These are phyloP conservation scores for Phalaenopsis aphrodite DNA, from an alignment of 106 monocot species.

Conservation along the genomic window DNA sequence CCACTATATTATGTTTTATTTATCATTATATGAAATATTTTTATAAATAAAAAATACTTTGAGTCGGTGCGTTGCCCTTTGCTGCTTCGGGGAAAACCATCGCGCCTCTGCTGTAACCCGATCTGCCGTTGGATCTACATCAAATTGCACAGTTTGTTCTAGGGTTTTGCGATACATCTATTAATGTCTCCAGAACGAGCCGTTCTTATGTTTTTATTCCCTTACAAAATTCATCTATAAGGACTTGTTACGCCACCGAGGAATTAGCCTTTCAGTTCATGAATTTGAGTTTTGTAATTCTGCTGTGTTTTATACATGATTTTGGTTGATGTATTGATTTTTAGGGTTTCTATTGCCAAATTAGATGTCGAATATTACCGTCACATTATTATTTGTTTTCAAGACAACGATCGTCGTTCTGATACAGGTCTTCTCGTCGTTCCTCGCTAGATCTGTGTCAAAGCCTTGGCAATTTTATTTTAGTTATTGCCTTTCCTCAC, in stretches of 20 bases:
- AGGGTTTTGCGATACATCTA: not conserved
- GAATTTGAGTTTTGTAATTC: not conserved
- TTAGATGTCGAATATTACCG: not conserved
- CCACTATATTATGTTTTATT: too few species aligned
- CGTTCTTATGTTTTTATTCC: not conserved
- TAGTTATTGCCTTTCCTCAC: conserved; percentile 5
- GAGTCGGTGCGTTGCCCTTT: too few species aligned
- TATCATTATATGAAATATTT: too few species aligned
- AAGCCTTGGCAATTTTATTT: not conserved
- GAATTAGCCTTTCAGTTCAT: not conserved
- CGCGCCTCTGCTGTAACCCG: not conserved
- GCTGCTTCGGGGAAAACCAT: too few species aligned
- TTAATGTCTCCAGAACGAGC: not conserved
- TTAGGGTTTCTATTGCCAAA: not conserved
- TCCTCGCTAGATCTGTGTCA: not conserved
- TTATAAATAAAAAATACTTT: too few species aligned
- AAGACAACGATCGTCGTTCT: not conserved
- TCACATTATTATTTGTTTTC: not conserved
- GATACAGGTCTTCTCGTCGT: not conserved
- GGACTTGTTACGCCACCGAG: not conserved
- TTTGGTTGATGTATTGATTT: not conserved
- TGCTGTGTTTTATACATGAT: not conserved
- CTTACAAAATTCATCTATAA: not conserved
- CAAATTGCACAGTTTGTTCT: not conserved
- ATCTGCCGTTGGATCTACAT: not conserved